phyloP scores from a whole-genome alignment of 2,329 filamentous ascomycete species.

The Monilinia polystroma region DNA sequence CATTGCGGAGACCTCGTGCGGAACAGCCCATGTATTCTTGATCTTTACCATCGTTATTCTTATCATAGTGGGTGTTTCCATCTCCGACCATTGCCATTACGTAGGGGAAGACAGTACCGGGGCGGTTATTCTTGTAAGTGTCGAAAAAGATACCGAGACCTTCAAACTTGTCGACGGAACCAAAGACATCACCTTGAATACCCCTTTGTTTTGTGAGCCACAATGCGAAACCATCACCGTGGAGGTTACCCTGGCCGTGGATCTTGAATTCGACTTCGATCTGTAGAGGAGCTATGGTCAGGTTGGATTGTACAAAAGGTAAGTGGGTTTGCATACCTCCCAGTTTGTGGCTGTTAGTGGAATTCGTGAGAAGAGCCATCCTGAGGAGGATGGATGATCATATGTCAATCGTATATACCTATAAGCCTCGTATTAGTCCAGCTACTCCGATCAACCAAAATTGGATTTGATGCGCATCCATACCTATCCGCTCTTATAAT shows the following conservation, averaged over 20 bases:
- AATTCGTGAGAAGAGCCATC: slow-evolving; percentile 91
- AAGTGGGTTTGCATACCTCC: slow-evolving; percentile 57
- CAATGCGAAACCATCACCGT: slow-evolving; percentile 95
- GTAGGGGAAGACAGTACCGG: slow-evolving; percentile 92
- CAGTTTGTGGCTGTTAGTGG: slow-evolving; percentile 97
- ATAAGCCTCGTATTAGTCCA: slow-evolving; percentile 35
- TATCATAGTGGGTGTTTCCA: slow-evolving; percentile 84
- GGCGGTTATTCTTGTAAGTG: slow-evolving; percentile 99
- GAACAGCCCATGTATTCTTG: slow-evolving; percentile 94
- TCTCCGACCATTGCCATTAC: slow-evolving; percentile 99
- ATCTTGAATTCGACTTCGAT: slow-evolving; percentile 96
- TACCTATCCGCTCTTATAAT: slow-evolving; percentile 74
- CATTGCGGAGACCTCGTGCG: slow-evolving; percentile 82
- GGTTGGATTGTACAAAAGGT: slow-evolving; percentile 1
- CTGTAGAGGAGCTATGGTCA: slow-evolving; percentile 40
- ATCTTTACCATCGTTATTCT: slow-evolving; percentile 89
- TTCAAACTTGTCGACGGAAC: slow-evolving; percentile 83
- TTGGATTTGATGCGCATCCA: slow-evolving; percentile 36
- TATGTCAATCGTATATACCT: slow-evolving; percentile 92
- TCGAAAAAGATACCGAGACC: slow-evolving; percentile 91
- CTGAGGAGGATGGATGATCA: slow-evolving; percentile 84
- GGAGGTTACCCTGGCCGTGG: slow-evolving; percentile 81
- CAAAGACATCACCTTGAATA: slow-evolving; percentile 79
- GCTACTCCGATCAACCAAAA: background rate
- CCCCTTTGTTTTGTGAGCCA: slow-evolving; percentile 96